These are phyloP conservation scores for Globisporangium mamillatum DNA, from an alignment of 352 stramenopile genomes.

Conservation along the genomic window DNA sequence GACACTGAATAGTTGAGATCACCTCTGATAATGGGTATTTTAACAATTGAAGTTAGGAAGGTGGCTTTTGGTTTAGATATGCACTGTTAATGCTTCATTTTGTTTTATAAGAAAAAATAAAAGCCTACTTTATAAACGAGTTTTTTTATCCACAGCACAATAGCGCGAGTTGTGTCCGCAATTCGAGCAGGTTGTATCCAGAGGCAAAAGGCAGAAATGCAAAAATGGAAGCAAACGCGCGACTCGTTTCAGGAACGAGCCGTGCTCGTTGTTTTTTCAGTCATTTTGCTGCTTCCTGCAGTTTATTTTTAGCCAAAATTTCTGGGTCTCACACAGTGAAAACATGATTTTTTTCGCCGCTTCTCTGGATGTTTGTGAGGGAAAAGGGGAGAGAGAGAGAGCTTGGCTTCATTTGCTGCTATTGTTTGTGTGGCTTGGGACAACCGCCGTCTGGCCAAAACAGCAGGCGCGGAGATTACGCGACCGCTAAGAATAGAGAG, in stretches of 20 bases:
- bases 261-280: neutral
- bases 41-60: no score
- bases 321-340: neutral
- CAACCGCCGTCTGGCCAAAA: neutral
- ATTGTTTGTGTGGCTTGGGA: neutral
- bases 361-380: neutral
- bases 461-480: neutral
- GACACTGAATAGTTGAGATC: neutral
- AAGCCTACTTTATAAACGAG: neutral
- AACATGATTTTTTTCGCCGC: neutral
- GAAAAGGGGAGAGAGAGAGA: neutral
- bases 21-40: neutral
- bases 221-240: neutral
- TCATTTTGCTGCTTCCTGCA: neutral
- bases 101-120: no score
- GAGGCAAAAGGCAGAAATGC: no score
- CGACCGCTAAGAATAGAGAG: neutral
- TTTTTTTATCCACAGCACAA: neutral
- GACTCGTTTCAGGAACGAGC: neutral
- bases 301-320: neutral
- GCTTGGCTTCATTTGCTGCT: neutral
- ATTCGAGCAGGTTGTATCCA: no score
- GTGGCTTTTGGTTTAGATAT: no score
- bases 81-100: no score
- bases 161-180: no score